Percentiles rank a stretch among this genome's conserved stretches.
These are phyloP conservation scores for Podospora comata DNA, from an alignment of 495 filamentous ascomycete genomes.

Conservation along the genomic window DNA sequence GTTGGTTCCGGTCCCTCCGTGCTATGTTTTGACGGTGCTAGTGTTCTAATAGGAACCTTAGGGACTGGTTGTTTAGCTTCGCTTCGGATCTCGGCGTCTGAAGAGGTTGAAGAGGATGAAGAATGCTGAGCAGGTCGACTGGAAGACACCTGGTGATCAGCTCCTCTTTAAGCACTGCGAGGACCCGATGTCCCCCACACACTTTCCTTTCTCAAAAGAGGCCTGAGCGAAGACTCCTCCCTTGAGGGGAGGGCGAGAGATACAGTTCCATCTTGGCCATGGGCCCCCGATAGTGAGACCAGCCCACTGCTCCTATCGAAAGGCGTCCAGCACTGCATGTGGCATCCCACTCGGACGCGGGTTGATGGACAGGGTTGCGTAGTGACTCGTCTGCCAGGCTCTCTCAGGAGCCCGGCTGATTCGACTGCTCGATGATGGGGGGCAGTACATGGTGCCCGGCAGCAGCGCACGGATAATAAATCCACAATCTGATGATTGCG, in stretches of 20 bases:
- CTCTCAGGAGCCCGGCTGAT: slow-evolving; percentile 22
- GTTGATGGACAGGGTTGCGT: slow-evolving; percentile 33
- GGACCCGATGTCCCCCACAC: slow-evolving; percentile 19
- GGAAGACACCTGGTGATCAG: slow-evolving; percentile 12
- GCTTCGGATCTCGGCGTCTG: background rate
- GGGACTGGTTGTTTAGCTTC: background rate
- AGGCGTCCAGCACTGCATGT: slow-evolving; percentile 29
- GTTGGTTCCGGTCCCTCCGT: background rate
- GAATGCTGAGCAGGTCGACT: background rate
- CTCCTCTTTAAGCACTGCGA: slow-evolving; percentile 25
- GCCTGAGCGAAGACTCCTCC: slow-evolving; percentile 26
- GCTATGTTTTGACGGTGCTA: background rate
- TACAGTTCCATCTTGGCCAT: slow-evolving; percentile 7
- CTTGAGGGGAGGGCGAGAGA: slow-evolving; percentile 8
- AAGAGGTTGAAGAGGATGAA: background rate
- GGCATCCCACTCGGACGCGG: slow-evolving; percentile 22
- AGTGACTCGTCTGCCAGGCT: slow-evolving; percentile 12
- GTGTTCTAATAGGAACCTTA: background rate
- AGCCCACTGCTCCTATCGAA: slow-evolving; percentile 18
- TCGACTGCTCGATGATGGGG: slow-evolving; percentile 17
- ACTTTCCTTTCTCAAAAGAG: slow-evolving; percentile 10
- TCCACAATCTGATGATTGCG: slow-evolving; percentile 27
- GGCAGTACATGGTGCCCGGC: slow-evolving; percentile 20
- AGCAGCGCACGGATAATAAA: slow-evolving; percentile 29
- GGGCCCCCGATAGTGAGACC: slow-evolving; percentile 19